phyloP scores from a whole-genome alignment of 192 early-diverging fungal genomes.

The Coemansia sp. region DNA sequence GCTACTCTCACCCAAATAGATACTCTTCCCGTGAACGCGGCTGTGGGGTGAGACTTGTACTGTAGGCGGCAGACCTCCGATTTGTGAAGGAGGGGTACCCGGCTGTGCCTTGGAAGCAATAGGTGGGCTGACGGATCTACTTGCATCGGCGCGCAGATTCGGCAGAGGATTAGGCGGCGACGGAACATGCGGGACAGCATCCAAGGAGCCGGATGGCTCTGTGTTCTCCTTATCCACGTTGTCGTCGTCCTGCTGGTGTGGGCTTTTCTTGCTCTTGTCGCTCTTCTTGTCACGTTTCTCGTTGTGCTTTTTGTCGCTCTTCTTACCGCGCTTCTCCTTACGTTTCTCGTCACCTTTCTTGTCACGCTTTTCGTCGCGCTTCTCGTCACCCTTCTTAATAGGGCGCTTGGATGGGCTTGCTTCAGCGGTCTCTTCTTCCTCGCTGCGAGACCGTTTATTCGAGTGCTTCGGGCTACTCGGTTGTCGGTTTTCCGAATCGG shows the following conservation, averaged over 20 bases:
- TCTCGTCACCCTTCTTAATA: neutral
- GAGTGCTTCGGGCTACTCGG: neutral
- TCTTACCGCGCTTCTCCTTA: no score
- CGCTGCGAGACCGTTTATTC: neutral
- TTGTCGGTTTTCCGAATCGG: neutral
- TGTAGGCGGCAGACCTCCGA: neutral
- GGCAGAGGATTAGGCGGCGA: neutral
- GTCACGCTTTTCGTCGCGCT: neutral
- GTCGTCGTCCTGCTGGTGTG: neutral
- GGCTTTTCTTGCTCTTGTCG: neutral
- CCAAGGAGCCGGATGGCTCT: neutral
- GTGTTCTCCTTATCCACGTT: neutral
- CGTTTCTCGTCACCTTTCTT: neutral
- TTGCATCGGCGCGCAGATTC: neutral
- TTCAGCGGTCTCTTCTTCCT: neutral
- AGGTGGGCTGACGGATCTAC: neutral
- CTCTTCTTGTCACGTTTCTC: neutral
- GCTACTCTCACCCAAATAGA: neutral
- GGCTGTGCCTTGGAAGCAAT: neutral
- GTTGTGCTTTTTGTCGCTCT: no score
- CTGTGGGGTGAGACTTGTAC: neutral
- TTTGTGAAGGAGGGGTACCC: neutral
- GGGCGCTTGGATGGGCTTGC: neutral
- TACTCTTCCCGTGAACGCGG: neutral
- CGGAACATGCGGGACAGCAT: neutral